phyloP scores from a whole-genome alignment of 2,329 filamentous ascomycete genomes.

The Thelonectria blattea region DNA sequence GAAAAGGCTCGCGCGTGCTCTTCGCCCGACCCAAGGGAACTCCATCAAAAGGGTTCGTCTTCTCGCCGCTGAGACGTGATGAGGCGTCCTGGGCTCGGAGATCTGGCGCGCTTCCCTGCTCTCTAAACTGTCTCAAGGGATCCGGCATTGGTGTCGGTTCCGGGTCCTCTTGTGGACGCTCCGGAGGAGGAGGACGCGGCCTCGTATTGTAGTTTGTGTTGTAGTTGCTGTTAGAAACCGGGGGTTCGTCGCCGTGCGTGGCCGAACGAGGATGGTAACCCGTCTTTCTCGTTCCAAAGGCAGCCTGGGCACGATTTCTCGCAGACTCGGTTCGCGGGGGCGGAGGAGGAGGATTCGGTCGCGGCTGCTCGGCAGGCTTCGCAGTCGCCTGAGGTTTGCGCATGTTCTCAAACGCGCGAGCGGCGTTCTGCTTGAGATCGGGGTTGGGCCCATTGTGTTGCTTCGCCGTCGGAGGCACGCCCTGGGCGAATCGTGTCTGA shows the following conservation, averaged over 20 bases:
- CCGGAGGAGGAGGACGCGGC: constrained; percentile 34
- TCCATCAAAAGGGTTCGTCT: constrained; percentile 62
- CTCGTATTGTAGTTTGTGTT: constrained; percentile 58
- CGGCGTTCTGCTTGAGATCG: constrained; percentile 50
- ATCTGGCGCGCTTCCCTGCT: constrained; percentile 50
- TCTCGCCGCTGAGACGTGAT: constrained; percentile 62
- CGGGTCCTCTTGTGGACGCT: constrained; percentile 13
- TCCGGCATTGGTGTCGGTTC: constrained; percentile 47
- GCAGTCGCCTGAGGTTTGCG: constrained; percentile 42
- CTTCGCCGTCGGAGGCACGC: constrained; percentile 52
- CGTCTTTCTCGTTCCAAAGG: constrained; percentile 58
- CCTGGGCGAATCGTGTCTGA: constrained; percentile 49
- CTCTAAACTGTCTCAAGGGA: constrained; percentile 55
- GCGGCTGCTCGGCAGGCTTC: constrained; percentile 38
- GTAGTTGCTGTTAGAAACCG: constrained; percentile 58
- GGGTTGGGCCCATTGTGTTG: constrained; percentile 43
- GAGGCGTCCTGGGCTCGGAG: constrained; percentile 55
- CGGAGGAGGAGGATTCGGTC: constrained; percentile 43
- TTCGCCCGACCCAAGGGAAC: constrained; percentile 51
- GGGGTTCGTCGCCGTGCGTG: constrained; percentile 57
- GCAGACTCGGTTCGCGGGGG: constrained; percentile 59
- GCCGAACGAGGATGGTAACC: constrained; percentile 59
- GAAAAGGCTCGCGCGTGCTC: constrained; percentile 50
- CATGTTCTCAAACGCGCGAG: constrained; percentile 53
- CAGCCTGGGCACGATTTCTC: constrained; percentile 59